Evolutionary conservation across 139 green algal genomes (phyloP).

Genomic region (Parachlorella kessleri): DNA sequence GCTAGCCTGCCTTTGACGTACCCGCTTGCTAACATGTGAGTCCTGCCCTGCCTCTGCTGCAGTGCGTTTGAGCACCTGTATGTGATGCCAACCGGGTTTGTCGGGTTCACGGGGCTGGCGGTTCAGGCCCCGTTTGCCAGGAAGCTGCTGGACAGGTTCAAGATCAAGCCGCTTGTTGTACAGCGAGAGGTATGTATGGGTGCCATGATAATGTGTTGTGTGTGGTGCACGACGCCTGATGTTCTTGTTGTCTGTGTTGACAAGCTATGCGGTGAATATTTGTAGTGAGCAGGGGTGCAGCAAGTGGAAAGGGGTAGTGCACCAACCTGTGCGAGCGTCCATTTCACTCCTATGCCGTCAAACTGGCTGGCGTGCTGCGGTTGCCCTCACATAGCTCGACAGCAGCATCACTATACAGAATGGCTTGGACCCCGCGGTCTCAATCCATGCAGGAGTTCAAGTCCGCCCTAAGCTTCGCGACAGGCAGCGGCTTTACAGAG

Average conservation of each 20-base stretch:
- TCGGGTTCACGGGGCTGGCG: conserved; percentile 77
- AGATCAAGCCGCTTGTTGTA: background rate
- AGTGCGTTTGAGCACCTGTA: conserved; percentile 86
- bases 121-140: conserved; percentile 74
- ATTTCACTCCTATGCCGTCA: too few relatives aligned
- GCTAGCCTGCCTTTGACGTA: background rate
- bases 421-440: too few relatives aligned
- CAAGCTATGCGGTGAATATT: background rate
- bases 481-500: conserved; percentile 71
- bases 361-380: too few relatives aligned
- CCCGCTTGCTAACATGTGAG: background rate
- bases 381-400: too few relatives aligned
- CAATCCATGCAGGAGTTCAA: conserved; percentile 40
- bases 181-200: conserved; percentile 70
- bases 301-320: background rate
- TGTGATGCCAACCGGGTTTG: conserved; percentile 67
- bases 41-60: conserved; percentile 66
- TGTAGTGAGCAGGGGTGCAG: background rate
- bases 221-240: conserved; percentile 7
- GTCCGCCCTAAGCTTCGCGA: conserved; percentile 81
- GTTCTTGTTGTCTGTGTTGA: background rate
- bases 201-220: conserved; percentile 85
- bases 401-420: too few relatives aligned
- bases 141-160: conserved; percentile 75
- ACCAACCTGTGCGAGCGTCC: too few relatives aligned